Evolutionary conservation across 78 protist species (phyloP), one percentile per base, ranked within the genome.

Genomic region (Dictyostelium discoideum): DNA sequence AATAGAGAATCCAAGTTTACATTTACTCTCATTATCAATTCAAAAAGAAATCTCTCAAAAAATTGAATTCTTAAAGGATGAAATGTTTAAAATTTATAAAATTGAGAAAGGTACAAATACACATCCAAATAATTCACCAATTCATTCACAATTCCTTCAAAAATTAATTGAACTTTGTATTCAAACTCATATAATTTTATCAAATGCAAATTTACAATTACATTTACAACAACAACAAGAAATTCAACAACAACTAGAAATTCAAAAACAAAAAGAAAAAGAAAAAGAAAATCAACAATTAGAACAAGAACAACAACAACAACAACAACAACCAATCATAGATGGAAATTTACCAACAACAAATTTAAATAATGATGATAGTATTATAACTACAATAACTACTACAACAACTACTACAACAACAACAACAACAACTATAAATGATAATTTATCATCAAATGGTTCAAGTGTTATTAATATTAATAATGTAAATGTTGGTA

Each of bases 161-260:
- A 79, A 84, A 44, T 63, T 89, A 26, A 89, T 89, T 46, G 94
- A 89, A 48, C 80, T 89, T 24, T 78, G 86, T 48, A 69, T 89
- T 69, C 94, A 89, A 26, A 39, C 79, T 39, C 87, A 84, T 48
- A 26, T 84, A 37, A 16, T 84, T 1, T 3, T 42, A 42, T 60
- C 86, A 69, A 22, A 18, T 22, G 65, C 65, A 22, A 44, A 29
- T 79, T 40, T 29, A 77, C 39, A 40, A 14, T 29, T 77, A 77
- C 11, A 26, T 24, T 14, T 11, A 39, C 29, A 18, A 50, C 37
- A 14, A 37, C 85, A 20, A 39, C 10, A 46, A 26, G 16, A 44
- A 82, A 1, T 3, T n/a, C 39, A 39, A 24, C 3, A 14, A 40
- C 20, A 60, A 14, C 69, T 16, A 46, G 57, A 46, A 46, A 46